A percentile compares a stretch with the other conserved stretches of the same genome.
These are phyloP conservation scores for Rosa hybrid DNA, from an alignment of 331 rosid genomes.

Conservation along the genomic window DNA sequence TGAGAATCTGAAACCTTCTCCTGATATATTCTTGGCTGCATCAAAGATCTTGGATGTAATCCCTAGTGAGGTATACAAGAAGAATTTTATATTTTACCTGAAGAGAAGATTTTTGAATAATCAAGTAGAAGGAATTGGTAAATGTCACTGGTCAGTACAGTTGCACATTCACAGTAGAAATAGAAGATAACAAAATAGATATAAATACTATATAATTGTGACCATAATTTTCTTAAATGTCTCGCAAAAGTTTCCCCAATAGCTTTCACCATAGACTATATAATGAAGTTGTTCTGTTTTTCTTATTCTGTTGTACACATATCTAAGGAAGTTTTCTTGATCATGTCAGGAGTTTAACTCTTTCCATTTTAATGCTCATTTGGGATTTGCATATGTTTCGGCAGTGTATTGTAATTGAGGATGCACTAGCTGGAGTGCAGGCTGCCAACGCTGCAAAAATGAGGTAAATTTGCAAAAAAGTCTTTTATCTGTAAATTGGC, in stretches of 20 bases:
- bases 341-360: neutral
- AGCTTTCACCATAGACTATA: slow-evolving; percentile 19
- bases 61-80: slow-evolving; percentile 61
- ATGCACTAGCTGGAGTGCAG: slow-evolving; percentile 93
- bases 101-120: slow-evolving; percentile 8
- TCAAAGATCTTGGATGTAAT: slow-evolving; percentile 73
- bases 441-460: slow-evolving; percentile 95
- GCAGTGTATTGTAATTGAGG: slow-evolving; percentile 96
- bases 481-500: neutral
- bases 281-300: slow-evolving; percentile 12
- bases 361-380: neutral
- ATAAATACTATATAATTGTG: neutral
- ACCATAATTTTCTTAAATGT: slow-evolving; percentile 15
- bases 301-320: neutral
- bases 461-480: slow-evolving; percentile 51
- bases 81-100: slow-evolving; percentile 19
- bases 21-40: slow-evolving; percentile 94
- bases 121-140: neutral
- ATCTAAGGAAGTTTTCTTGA: neutral
- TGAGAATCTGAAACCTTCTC: slow-evolving; percentile 97
- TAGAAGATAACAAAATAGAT: neutral
- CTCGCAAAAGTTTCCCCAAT: slow-evolving; percentile 2
- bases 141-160: slow-evolving; percentile 17
- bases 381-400: slow-evolving; percentile 17
- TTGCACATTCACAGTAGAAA: neutral